Conservation (phyloP, 345 rosid genomes). For the Streptanthus diversifolius region DNA sequence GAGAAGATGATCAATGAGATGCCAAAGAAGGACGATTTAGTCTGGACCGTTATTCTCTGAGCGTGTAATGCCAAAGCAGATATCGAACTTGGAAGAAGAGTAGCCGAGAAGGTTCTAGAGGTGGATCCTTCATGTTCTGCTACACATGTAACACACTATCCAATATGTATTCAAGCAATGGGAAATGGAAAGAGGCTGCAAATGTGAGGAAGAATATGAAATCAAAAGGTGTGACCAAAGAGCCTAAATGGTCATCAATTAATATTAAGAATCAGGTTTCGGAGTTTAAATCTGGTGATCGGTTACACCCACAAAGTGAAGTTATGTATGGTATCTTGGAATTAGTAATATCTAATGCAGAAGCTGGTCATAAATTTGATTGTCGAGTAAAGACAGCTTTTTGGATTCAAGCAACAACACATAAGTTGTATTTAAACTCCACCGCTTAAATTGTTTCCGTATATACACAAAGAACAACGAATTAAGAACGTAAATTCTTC, state of each 20-base stretch:
- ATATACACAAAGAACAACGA: background rate
- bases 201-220: constrained; percentile 58
- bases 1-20: constrained; percentile 61
- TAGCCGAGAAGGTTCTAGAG: constrained; percentile 62
- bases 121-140: constrained; percentile 63
- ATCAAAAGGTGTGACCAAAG: constrained; percentile 68
- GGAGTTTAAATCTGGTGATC: constrained; percentile 63
- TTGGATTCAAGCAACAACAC: background rate
- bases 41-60: constrained; percentile 73
- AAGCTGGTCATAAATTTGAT: constrained; percentile 24
- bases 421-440: background rate
- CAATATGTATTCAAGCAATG: constrained; percentile 59
- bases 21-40: constrained; percentile 68
- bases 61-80: constrained; percentile 63
- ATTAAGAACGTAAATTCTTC: background rate
- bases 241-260: constrained; percentile 66
- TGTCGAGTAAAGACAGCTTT: background rate
- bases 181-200: constrained; percentile 75
- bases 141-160: constrained; percentile 73
- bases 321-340: constrained; percentile 47
- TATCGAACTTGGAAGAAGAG: constrained; percentile 50
- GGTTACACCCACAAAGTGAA: constrained; percentile 46
- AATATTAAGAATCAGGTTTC: constrained; percentile 45
- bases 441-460: background rate
- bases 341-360: constrained; percentile 37